phyloP scores from a whole-genome alignment of 2,329 filamentous ascomycete species.

The Fusarium sacchari region DNA sequence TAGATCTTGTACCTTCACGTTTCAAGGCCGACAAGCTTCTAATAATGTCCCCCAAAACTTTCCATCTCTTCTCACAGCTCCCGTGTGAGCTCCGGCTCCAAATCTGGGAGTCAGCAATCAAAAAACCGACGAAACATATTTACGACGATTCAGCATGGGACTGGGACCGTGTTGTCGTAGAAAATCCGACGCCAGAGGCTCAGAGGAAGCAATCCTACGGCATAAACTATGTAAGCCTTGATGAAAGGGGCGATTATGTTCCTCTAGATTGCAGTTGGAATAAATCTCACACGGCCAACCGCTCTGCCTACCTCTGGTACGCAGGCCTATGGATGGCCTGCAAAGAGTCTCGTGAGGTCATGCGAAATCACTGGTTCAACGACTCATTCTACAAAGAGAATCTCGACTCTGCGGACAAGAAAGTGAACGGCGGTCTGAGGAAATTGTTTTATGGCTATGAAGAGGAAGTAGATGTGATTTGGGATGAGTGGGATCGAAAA shows the following conservation, averaged over 20 bases:
- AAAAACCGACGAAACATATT: not conserved
- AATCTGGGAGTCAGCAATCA: not conserved
- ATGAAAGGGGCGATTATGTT: not conserved
- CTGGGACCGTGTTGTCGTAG: not conserved
- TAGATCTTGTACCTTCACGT: not conserved
- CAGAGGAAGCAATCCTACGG: not conserved
- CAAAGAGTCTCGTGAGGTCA: not conserved
- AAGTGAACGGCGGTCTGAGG: not conserved
- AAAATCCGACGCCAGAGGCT: not conserved
- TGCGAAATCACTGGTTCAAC: not conserved
- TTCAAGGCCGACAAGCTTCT: not conserved
- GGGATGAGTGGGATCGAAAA: accelerated
- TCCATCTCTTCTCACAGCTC: not conserved
- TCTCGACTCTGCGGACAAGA: not conserved
- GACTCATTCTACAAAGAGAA: too few species aligned
- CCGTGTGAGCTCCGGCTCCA: not conserved
- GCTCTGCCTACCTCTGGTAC: not conserved
- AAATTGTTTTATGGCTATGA: not conserved
- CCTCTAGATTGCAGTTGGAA: not conserved
- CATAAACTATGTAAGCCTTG: not conserved
- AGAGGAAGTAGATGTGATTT: not conserved
- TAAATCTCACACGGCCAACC: not conserved
- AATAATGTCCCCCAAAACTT: not conserved
- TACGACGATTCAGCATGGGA: accelerated
- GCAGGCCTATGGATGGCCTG: not conserved